Base-by-base conservation (phyloP, 257 asterid genomes). In the Plectranthus barbatus region DNA sequence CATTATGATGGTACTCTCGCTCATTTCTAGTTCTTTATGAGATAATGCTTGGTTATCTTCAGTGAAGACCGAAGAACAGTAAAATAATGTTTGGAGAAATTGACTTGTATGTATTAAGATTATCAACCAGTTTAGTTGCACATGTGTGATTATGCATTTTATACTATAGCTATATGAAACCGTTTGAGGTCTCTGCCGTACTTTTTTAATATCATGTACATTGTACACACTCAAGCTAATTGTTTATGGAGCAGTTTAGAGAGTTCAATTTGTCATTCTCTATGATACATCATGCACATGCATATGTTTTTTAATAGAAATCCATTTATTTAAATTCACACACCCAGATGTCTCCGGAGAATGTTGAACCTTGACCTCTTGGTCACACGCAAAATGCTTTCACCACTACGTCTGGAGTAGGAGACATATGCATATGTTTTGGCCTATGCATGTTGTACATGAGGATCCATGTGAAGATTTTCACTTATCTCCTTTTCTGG, bases 191-290 rank as follows among this genome's bases (percentile, higher is more conserved):
- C 17, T 26, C 31, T 29, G 13, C 23, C 45, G 0, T 26, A 5
- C 13, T 20, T 11, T 47, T 19, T 47, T 9, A 2, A n/a, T n/a
- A n/a, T 26, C 31, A n/a, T 26, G 31, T 62, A 14, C 11, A 34
- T 48, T 12, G 33, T n/a, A n/a, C 23, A 17, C 19, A 2, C 20
- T 13, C 60, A 6, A 49, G 49, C 11, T 40, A n/a, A 37, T 56
- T 39, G 14, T 26, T 49, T 56, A 56, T 64, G 56, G 26, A 56
- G 65, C 20, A 37, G 52, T 46, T 61, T 33, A 55, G 63, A 37
- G 61, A 49, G 42, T 9, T 49, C 6, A 11, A n/a, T 47, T 17
- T 20, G 21, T 26, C 9, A 26, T 51, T 0, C 7, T 34, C 7
- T 34, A 26, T 26, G 31, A 34, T 26, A 26, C 31, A 26, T 26